Base-by-base conservation (phyloP, 441 rosid genomes). In the Erysimum pusillum region DNA sequence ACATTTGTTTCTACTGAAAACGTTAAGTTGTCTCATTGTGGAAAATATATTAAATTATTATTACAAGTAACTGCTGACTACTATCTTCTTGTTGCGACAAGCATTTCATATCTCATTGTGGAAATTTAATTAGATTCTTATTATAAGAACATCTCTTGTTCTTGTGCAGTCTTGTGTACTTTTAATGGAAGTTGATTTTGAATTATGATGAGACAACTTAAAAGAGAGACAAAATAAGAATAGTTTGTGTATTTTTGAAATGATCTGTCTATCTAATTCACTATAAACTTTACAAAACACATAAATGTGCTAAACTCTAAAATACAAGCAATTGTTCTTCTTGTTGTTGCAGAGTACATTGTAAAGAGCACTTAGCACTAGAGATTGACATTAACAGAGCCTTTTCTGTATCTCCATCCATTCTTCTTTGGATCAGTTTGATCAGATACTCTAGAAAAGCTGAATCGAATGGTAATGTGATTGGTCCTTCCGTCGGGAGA, bases 381-480 rank as follows among this genome's bases (percentile, higher is more conserved):
- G 67, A 36, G n/a, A 71, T 32, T 51, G 80, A 65, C 63, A 54
- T 2, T 9, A 79, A 7, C 10, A 80, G 42, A 54, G 81, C 75
- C 20, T 74, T 76, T 49, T 81, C 77, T 7, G 62, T 45, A 13
- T 61, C 72, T 59, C 32, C 73, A 18, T 71, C 78, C 31, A 63
- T 65, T 45, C 51, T 41, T 3, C 51, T 42, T 51, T 75, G 32
- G 9, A 84, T 64, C 7, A 81, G 1, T 9, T 49, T 75, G 15
- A 84, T 79, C 22, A 70, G 57, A 52, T 54, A 69, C 42, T 67
- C 73, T 76, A 45, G 11, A 85, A 77, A 75, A 44, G 12, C 51
- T 2, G 77, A 75, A 56, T 83, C 79, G 7, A 77, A 77, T 32
- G 82, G 82, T 61, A 83, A 70, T 0, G 70, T 79, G 22, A 79